These are phyloP conservation scores for Pelargonium citronellum DNA, from an alignment of 441 rosid species.

Conservation along the genomic window DNA sequence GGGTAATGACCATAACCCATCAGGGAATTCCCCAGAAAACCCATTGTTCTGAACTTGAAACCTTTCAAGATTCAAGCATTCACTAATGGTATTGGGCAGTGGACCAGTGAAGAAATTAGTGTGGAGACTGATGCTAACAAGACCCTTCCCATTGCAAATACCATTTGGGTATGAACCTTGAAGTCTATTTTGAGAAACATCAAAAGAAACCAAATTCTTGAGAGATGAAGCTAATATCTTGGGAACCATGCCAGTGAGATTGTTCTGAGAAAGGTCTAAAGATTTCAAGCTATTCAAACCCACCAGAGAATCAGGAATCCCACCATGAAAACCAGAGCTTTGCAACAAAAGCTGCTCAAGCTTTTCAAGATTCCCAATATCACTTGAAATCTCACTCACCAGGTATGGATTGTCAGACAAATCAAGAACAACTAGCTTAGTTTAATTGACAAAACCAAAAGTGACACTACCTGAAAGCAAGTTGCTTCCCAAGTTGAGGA, in stretches of 20 bases:
- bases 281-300: constrained; percentile 39
- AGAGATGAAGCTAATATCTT: constrained; percentile 36
- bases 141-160: constrained; percentile 45
- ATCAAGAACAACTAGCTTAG: constrained; percentile 57
- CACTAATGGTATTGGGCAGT: constrained; percentile 38
- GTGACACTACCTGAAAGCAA: constrained; percentile 52
- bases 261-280: constrained; percentile 54
- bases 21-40: constrained; percentile 54
- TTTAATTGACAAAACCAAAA: constrained; percentile 42
- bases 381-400: constrained; percentile 45
- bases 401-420: constrained; percentile 50
- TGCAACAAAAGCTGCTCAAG: constrained; percentile 53
- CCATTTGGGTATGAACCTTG: constrained; percentile 51
- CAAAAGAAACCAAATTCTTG: constrained; percentile 48
- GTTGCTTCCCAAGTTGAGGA: constrained; percentile 60
- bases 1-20: constrained; percentile 48
- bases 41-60: constrained; percentile 60
- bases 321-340: constrained; percentile 55
- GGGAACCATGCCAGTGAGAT: constrained; percentile 49
- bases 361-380: constrained; percentile 48
- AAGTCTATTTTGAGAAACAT: constrained; percentile 55
- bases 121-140: constrained; percentile 49
- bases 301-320: constrained; percentile 45
- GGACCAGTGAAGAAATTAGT: constrained; percentile 49
- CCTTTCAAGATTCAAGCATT: constrained; percentile 51